Evolutionary conservation across 371 early-diverging fungal genomes (phyloP).

Genomic region (Mortierella sp.): DNA sequence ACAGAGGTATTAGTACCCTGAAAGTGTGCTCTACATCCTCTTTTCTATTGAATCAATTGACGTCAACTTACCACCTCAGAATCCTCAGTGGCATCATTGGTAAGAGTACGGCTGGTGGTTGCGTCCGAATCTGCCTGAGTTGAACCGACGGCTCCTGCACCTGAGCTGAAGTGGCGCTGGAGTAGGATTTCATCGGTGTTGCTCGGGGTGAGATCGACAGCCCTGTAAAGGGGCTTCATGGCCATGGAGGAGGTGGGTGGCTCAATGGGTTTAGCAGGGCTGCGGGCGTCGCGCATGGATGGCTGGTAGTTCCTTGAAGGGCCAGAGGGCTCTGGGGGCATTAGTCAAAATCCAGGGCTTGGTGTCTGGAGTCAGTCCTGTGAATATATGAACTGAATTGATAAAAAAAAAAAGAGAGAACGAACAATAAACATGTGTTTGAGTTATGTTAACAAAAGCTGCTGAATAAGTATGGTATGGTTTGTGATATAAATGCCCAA

Average conservation of each 20-base stretch:
- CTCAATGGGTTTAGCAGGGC: constrained; percentile 24
- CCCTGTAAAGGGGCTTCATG: constrained; percentile 42
- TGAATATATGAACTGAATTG: neutral
- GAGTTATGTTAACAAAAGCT: neutral
- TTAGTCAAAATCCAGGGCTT: constrained; percentile 27
- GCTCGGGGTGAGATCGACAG: constrained; percentile 30
- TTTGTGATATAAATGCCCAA: neutral
- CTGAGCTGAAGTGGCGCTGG: constrained; percentile 30
- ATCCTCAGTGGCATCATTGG: constrained; percentile 39
- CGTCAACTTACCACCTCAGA: constrained; percentile 43
- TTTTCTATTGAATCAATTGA: neutral
- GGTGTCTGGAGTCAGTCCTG: neutral
- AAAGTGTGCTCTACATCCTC: neutral
- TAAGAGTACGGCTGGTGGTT: constrained; percentile 29
- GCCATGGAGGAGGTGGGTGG: constrained; percentile 37
- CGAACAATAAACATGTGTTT: constrained; percentile 4
- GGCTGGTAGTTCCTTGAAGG: constrained; percentile 25
- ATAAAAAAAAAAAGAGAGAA: neutral
- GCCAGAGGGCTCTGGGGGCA: constrained; percentile 41
- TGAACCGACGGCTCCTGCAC: constrained; percentile 46
- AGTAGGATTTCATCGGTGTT: constrained; percentile 49
- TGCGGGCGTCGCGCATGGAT: constrained; percentile 24
- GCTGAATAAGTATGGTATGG: neutral
- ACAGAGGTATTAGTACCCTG: neutral
- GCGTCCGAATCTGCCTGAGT: constrained; percentile 28